Base-by-base conservation (phyloP, 805 yeast species). In the Hanseniaspora mollemarum region DNA sequence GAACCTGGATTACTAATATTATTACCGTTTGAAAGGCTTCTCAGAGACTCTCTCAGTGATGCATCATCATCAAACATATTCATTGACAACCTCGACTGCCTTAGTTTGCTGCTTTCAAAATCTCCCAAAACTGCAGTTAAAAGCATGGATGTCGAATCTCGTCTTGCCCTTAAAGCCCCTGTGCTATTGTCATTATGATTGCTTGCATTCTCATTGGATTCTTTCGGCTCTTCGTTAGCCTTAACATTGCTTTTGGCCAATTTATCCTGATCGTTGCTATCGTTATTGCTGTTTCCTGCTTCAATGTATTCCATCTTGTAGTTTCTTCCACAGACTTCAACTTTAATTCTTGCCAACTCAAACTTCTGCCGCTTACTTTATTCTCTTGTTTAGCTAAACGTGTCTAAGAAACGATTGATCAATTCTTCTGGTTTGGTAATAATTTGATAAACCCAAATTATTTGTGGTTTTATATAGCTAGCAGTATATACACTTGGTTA, bases 61-160 rank as follows among this genome's bases (percentile, higher is more conserved):
- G 46, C 31, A 13, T 43, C 52, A 13, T 43, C 44, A n/a, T 43
- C 53, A 43, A 50, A 50, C 42, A 50, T 38, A 24, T 49, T 50
- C 44, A 50, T 33, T 18, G 49, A 43, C 5, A 50, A 13, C 25
- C 53, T 43, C 15, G 53, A 43, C 25, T 39, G 44, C 44, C 46
- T 50, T 28, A 50, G 37, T 13, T 25, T 39, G 2, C 24, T 39
- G 4, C 26, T 36, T 15, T 50, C 49, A 31, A 50, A 50, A 15
- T 50, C 49, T 4, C 43, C 49, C 12, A 44, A 10, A 16, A 41
- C 49, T 8, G 43, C 41, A 2, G 39, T 39, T 16, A 50, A 21
- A 18, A 50, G 22, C 40, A 50, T 41, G 4, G 53, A 37, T 13
- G 53, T 43, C 2, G 53, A 50, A 18, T 50, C 53, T 29, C 46